A percentile compares a stretch with the other conserved stretches of the same genome.
Evolutionary conservation across 2,329 filamentous ascomycete genomes (phyloP).

Genomic region (Sporothrix phasma): DNA sequence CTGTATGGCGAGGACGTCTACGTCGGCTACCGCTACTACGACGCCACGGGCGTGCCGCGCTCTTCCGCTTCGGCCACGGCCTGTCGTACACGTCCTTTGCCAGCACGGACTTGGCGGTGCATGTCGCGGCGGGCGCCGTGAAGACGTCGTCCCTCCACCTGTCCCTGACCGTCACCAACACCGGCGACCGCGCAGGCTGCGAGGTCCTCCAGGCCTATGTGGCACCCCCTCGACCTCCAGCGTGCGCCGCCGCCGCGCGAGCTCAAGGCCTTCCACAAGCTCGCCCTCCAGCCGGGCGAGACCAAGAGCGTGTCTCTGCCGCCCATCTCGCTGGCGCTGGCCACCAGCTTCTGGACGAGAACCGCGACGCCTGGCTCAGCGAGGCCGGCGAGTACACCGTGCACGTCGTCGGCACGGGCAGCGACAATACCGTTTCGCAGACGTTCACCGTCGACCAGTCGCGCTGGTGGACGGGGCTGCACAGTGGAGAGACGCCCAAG

Average conservation of each 20-base stretch:
- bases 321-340: constrained; percentile 6
- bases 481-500: background rate
- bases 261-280: constrained; percentile 51
- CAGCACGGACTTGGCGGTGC: constrained; percentile 24
- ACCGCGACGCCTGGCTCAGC: constrained; percentile 11
- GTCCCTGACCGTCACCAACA: constrained; percentile 39
- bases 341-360: constrained; percentile 17
- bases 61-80: constrained; percentile 73
- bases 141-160: constrained; percentile 26
- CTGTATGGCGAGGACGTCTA: constrained; percentile 75
- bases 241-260: constrained; percentile 41
- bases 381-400: constrained; percentile 14
- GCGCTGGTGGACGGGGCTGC: constrained; percentile 14
- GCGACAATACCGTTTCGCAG: constrained; percentile 1
- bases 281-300: constrained; percentile 11
- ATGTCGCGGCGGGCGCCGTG: constrained; percentile 22
- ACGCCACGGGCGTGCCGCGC: constrained; percentile 52
- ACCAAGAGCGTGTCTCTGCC: background rate
- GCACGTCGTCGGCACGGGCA: constrained; percentile 7
- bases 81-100: constrained; percentile 66
- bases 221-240: background rate
- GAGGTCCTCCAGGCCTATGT: constrained; percentile 49
- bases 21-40: constrained; percentile 72
- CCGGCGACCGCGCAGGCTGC: constrained; percentile 33
- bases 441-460: constrained; percentile 2